Percentiles rank a stretch among this genome's conserved stretches.
Evolutionary conservation across 306 rosid species (phyloP).

Genomic region (Fragaria ananassa): DNA sequence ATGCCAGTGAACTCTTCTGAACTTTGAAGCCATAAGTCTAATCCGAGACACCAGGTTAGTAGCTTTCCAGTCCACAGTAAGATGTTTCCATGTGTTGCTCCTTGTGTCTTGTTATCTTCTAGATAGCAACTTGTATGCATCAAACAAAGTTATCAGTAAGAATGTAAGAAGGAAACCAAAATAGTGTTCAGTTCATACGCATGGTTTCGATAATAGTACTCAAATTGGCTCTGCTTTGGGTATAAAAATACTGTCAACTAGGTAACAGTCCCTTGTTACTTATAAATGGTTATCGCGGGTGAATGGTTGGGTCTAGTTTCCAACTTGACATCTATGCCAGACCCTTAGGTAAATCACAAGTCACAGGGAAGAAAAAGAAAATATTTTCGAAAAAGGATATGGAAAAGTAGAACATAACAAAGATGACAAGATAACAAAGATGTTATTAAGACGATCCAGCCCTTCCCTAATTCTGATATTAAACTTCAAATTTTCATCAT

Average conservation of each 20-base stretch:
- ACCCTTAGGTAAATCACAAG: neutral
- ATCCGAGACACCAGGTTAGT: too few relatives aligned
- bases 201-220: neutral
- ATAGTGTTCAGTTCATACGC: neutral
- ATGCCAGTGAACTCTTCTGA: too few relatives aligned
- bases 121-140: neutral
- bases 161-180: neutral
- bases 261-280: neutral
- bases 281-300: neutral
- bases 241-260: neutral
- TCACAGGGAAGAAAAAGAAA: neutral
- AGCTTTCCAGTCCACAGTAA: too few relatives aligned
- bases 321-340: neutral
- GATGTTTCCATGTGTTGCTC: neutral
- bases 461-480: neutral
- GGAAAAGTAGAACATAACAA: neutral
- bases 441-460: neutral
- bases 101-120: neutral
- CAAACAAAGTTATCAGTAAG: neutral
- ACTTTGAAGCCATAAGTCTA: too few relatives aligned
- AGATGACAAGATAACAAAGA: neutral
- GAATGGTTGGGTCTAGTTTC: neutral
- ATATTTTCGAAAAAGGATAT: neutral
- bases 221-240: neutral
- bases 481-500: neutral